Percentiles rank a stretch among this genome's conserved stretches.
phyloP scores from a whole-genome alignment of 1,139 yeast genomes.

The Suhomyces panamericanus region DNA sequence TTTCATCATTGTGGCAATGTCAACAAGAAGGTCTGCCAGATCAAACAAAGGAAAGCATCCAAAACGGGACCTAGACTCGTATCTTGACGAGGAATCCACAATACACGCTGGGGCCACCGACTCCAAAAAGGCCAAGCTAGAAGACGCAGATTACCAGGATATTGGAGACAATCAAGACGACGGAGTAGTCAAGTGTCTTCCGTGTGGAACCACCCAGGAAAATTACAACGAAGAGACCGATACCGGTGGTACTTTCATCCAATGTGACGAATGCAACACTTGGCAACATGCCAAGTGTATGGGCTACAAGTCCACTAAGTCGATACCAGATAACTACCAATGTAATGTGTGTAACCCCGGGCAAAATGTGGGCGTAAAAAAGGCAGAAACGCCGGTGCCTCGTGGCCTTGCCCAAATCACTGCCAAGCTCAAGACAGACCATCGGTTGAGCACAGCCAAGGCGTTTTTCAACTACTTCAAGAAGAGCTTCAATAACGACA shows the following conservation, averaged over 20 bases:
- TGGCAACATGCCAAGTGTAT: constrained; percentile 88
- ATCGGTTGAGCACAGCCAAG: constrained; percentile 38
- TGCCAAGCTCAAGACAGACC: constrained; percentile 27
- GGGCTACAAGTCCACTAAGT: constrained; percentile 40
- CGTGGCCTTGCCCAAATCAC: constrained; percentile 15
- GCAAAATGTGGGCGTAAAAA: neutral
- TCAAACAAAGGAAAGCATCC: constrained; percentile 44
- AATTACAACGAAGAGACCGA: constrained; percentile 63
- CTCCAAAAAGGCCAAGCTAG: constrained; percentile 3
- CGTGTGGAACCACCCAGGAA: constrained; percentile 65
- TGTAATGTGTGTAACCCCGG: constrained; percentile 33
- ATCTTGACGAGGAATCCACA: constrained; percentile 3
- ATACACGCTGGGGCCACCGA: neutral
- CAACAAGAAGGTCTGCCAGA: constrained; percentile 37
- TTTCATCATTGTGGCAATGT: neutral
- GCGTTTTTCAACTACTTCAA: constrained; percentile 41
- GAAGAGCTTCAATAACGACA: constrained; percentile 44
- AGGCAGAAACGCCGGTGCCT: constrained; percentile 2
- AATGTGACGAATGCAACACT: constrained; percentile 73
- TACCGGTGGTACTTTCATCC: constrained; percentile 65
- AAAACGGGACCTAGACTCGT: constrained; percentile 29
- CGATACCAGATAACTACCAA: constrained; percentile 33
- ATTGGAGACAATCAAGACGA: constrained; percentile 15
- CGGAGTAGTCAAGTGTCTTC: constrained; percentile 58
- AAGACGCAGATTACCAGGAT: neutral